Conservation (phyloP, 306 rosid species). For the Rosa multiflora region DNA sequence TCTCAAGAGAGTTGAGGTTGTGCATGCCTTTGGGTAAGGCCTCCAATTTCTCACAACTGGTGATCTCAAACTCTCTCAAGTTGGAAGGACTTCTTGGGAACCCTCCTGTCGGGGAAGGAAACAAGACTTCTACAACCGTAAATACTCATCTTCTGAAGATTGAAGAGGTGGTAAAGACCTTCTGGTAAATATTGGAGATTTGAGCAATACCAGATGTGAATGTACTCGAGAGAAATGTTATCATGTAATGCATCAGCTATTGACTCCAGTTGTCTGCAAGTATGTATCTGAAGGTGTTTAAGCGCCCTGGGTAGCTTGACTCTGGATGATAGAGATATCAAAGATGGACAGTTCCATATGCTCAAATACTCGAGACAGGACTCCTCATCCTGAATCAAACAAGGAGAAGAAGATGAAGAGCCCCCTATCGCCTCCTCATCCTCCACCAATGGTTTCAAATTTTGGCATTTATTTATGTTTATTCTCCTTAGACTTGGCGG, state of each 20-base stretch:
- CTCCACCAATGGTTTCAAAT: no score
- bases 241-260: conserved; percentile 21
- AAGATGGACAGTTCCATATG: conserved; percentile 33
- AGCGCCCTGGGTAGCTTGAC: conserved; percentile 24
- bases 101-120: neutral
- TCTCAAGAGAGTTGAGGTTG: conserved; percentile 4
- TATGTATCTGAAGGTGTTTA: conserved; percentile 2
- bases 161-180: no score
- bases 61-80: neutral
- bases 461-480: neutral
- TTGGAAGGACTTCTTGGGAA: neutral
- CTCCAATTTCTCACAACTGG: neutral
- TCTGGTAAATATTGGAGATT: neutral
- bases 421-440: neutral
- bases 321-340: conserved; percentile 27
- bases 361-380: conserved; percentile 22
- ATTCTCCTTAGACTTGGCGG: neutral
- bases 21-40: neutral
- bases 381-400: neutral
- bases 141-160: neutral
- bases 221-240: conserved; percentile 18
- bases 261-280: conserved; percentile 32
- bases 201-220: neutral
- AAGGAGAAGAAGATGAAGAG: neutral
- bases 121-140: conserved; percentile 12